Percentiles rank a stretch among this genome's conserved stretches.
Evolutionary conservation across 331 rosid genomes (phyloP).

Genomic region (Prunus yedoensis): DNA sequence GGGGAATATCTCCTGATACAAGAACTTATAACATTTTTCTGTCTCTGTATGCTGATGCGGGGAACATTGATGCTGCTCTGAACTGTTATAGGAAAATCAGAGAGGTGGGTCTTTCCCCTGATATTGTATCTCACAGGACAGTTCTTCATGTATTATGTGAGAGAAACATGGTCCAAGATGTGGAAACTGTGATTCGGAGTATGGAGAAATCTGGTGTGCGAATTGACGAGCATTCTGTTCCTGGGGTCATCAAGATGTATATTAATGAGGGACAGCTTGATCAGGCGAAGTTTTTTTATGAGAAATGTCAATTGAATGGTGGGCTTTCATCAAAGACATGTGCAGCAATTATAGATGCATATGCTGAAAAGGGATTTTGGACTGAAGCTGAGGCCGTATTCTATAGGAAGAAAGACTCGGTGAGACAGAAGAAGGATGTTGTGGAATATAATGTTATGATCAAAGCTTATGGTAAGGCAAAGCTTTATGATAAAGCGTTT

Average conservation of each 20-base stretch:
- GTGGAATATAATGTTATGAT: constrained; percentile 82
- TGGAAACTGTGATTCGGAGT: constrained; percentile 61
- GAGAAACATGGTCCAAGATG: constrained; percentile 64
- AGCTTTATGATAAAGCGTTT: constrained; percentile 67
- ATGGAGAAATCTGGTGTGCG: constrained; percentile 53
- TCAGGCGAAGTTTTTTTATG: constrained; percentile 50
- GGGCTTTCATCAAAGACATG: constrained; percentile 49
- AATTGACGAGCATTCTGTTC: constrained; percentile 68
- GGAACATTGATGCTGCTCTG: constrained; percentile 65
- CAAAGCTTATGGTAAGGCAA: constrained; percentile 80
- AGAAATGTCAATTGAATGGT: constrained; percentile 43
- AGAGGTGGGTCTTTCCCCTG: constrained; percentile 75
- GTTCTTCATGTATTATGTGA: constrained; percentile 61
- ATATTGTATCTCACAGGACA: constrained; percentile 71
- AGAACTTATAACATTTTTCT: constrained; percentile 75
- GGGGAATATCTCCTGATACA: constrained; percentile 76
- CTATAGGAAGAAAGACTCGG: constrained; percentile 43
- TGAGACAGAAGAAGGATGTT: constrained; percentile 51
- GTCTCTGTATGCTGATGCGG: constrained; percentile 70
- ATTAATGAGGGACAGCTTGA: constrained; percentile 50
- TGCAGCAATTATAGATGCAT: constrained; percentile 72
- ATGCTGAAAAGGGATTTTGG: constrained; percentile 83
- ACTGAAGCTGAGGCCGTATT: constrained; percentile 72
- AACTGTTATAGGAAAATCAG: constrained; percentile 60
- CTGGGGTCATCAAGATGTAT: constrained; percentile 75